Base-by-base conservation (phyloP, 805 yeast genomes). In the Nakazawaea populi region DNA sequence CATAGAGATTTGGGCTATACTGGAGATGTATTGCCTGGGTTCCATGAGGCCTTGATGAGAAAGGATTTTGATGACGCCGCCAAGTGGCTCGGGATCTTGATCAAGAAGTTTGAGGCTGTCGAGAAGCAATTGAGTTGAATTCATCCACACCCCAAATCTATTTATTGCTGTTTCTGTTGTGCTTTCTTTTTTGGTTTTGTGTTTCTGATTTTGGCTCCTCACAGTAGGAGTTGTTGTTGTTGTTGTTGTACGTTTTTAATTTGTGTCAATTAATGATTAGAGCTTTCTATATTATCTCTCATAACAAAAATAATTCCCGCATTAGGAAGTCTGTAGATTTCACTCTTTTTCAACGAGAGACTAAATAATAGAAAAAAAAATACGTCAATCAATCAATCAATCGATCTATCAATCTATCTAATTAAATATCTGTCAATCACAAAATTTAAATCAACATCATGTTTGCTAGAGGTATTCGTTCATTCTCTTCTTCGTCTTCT, bases 1-100 rank as follows among this genome's bases (percentile, higher is more conserved):
- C 76, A 80, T 46, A 68, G 77, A 53, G 67, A 56, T 32, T 69
- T 76, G 11, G 87, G 87, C 0, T 70, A 68, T 47, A 67, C 69
- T 1, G 80, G 79, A 1, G 79, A 73, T 47, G 70, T 81, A 1
- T 66, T 83, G 43, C 88, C 91, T 1, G 83, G 85, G 0, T 64
- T 85, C 27, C 64, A 68, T 35, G 89, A 83, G 53, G 80, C 86
- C 0, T 55, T 82, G 11, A 73, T 68, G 46, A 76, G 70, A 40
- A 58, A 54, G 0, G 79, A 83, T 54, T 68, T 74, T 42, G 75
- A 72, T 14, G 66, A 74, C 27, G 65, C 73, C 30, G 68, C 69
- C 4, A 60, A 65, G 48, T 75, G 80, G 77, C 61, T 79, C 9
- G 72, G 73, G 0, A 68, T 75, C 36, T 66, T 77, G 3, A 62